These are phyloP conservation scores for Nymphaea colorata DNA, from an alignment of 164 flowering plant species.

Conservation along the genomic window DNA sequence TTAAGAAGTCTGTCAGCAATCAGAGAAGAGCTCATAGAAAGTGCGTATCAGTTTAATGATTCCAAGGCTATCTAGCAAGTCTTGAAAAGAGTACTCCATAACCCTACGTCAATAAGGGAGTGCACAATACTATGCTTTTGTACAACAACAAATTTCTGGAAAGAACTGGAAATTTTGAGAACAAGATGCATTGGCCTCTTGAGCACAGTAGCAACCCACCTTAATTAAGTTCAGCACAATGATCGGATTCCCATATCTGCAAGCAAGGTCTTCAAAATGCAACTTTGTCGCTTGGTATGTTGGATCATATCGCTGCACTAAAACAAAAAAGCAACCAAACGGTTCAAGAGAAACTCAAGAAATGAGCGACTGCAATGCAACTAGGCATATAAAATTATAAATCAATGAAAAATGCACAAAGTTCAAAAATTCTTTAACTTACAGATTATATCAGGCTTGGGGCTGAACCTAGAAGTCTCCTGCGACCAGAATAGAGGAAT, in stretches of 20 bases:
- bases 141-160: neutral
- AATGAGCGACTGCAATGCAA: neutral
- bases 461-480: slow-evolving; percentile 93
- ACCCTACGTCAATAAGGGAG: neutral
- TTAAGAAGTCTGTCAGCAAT: neutral
- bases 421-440: slow-evolving; percentile 12
- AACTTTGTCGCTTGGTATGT: slow-evolving; percentile 87
- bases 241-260: slow-evolving; percentile 95
- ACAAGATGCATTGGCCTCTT: neutral
- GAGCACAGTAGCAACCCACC: slow-evolving; percentile 23
- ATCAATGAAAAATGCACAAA: neutral
- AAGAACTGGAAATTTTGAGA: neutral
- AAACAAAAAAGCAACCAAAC: slow-evolving; percentile 7
- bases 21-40: neutral
- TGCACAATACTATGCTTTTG: neutral
- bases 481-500: slow-evolving; percentile 99
- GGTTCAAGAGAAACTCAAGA: slow-evolving; percentile 1
- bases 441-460: slow-evolving; percentile 97
- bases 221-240: slow-evolving; percentile 91
- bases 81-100: neutral
- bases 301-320: slow-evolving; percentile 97
- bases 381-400: no score
- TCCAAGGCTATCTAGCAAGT: neutral
- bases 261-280: slow-evolving; percentile 89
- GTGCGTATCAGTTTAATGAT: neutral